These are phyloP conservation scores for Aspergillus melleus DNA, from an alignment of 2,329 filamentous ascomycete species.

Conservation along the genomic window DNA sequence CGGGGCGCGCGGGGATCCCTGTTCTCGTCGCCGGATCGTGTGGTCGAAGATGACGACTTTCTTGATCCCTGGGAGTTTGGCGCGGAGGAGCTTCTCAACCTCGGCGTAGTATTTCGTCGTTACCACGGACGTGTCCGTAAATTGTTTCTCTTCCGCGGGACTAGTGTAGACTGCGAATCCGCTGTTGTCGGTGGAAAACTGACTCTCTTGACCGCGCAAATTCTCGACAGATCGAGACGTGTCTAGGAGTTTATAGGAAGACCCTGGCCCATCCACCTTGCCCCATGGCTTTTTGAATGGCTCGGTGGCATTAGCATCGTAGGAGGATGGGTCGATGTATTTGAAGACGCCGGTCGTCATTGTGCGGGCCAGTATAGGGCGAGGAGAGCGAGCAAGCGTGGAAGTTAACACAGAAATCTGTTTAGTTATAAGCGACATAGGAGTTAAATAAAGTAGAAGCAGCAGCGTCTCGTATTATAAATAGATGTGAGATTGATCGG, in stretches of 20 bases:
- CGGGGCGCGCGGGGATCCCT: slow-evolving; percentile 60
- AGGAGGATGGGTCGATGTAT: slow-evolving; percentile 59
- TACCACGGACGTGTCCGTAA: slow-evolving; percentile 54
- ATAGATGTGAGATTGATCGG: no score
- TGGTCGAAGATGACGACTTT: slow-evolving; percentile 72
- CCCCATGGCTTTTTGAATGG: slow-evolving; percentile 57
- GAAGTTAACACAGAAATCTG: no score
- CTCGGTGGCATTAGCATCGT: slow-evolving; percentile 36
- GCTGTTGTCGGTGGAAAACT: slow-evolving; percentile 58
- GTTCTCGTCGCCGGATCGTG: slow-evolving; percentile 61
- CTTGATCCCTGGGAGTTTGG: slow-evolving; percentile 56
- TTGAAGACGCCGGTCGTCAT: slow-evolving; percentile 63
- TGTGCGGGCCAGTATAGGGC: not conserved
- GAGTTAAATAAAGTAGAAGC: no score
- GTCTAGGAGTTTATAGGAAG: slow-evolving; percentile 53
- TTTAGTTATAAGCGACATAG: no score
- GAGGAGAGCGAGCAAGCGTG: no score
- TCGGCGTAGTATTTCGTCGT: slow-evolving; percentile 58
- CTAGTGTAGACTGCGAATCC: slow-evolving; percentile 59
- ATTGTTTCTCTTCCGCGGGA: slow-evolving; percentile 56
- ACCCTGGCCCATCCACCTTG: slow-evolving; percentile 63
- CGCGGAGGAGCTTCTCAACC: slow-evolving; percentile 58
- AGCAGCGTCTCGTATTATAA: no score
- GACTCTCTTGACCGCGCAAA: slow-evolving; percentile 51
- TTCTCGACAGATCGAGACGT: slow-evolving; percentile 54